A percentile compares a stretch with the other conserved stretches of the same genome.
Evolutionary conservation across 768 basidiomycete species (phyloP).

Genomic region (Hygrocybe punicea): DNA sequence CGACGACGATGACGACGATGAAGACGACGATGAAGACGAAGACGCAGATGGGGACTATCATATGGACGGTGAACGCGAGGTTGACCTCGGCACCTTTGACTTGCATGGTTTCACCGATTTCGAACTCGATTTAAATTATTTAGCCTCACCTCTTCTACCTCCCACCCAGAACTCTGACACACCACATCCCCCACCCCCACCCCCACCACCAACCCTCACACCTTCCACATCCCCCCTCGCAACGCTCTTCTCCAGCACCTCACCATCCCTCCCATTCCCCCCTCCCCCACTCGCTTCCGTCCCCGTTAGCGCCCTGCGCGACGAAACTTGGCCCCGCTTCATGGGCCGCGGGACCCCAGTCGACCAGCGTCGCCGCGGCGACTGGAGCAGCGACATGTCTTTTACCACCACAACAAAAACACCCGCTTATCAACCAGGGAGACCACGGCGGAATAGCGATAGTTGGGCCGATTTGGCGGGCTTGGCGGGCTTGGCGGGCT

Average conservation of each 20-base stretch:
- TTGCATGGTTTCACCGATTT: conserved; percentile 1
- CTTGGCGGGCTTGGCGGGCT: no score
- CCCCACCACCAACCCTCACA: background rate
- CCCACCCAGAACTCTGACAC: no score
- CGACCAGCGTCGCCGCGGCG: background rate
- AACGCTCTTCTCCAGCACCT: conserved; percentile 1
- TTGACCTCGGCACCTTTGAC: background rate
- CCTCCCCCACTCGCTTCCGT: conserved; percentile 1
- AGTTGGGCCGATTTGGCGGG: no score
- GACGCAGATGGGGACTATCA: background rate
- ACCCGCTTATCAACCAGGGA: no score
- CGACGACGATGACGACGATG: conserved; percentile 4
- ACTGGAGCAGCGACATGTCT: conserved; percentile 1
- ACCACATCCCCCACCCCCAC: background rate
- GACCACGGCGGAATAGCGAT: no score
- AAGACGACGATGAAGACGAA: conserved; percentile 4
- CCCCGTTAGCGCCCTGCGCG: conserved; percentile 2
- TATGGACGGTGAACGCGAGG: background rate
- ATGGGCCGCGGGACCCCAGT: conserved; percentile 7
- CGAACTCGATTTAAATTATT: background rate
- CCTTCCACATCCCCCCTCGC: background rate
- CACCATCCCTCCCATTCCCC: conserved; percentile 1
- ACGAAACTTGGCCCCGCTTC: background rate
- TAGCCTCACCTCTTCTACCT: no score
- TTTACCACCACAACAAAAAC: background rate